phyloP scores from a whole-genome alignment of 2,329 filamentous ascomycete genomes.

The Verticillium isaacii region DNA sequence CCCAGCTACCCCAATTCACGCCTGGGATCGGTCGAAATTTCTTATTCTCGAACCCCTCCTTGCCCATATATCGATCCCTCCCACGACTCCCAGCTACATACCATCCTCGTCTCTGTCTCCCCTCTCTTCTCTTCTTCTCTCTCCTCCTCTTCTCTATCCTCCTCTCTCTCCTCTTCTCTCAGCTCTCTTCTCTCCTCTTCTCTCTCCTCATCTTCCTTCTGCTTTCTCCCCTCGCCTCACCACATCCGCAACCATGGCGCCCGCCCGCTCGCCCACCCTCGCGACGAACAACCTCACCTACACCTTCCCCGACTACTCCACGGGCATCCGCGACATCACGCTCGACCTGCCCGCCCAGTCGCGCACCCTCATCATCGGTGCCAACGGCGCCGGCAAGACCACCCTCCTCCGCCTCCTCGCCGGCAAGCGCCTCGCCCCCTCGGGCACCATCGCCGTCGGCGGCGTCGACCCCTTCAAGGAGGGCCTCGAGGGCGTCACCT shows the following conservation, averaged over 20 bases:
- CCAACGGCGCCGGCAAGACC: constrained; percentile 96
- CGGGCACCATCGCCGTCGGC: constrained; percentile 67
- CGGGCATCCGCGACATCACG: constrained; percentile 69
- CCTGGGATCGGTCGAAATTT: background rate
- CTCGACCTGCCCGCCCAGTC: constrained; percentile 77
- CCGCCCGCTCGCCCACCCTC: constrained; percentile 48
- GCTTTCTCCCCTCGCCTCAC: background rate
- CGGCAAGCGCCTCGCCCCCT: constrained; percentile 87
- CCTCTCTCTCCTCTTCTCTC: background rate
- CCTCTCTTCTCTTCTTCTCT: too few species aligned
- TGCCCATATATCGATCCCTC: background rate
- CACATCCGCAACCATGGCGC: constrained; percentile 18
- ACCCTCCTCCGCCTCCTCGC: constrained; percentile 91
- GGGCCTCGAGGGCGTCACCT: constrained; percentile 88
- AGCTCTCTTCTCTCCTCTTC: too few species aligned
- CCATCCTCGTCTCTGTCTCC: background rate
- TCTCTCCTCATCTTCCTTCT: too few species aligned
- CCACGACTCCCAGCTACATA: background rate
- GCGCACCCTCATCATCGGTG: constrained; percentile 87
- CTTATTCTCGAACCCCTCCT: background rate
- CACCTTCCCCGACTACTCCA: constrained; percentile 78
- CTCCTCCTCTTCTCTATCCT: too few species aligned
- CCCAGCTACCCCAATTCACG: background rate
- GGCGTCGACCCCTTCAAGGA: constrained; percentile 90
- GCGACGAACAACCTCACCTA: constrained; percentile 75